Percentiles rank a stretch among this genome's conserved stretches.
Conservation (phyloP, 2,329 filamentous ascomycete species). For the Venturia aucupariae region DNA sequence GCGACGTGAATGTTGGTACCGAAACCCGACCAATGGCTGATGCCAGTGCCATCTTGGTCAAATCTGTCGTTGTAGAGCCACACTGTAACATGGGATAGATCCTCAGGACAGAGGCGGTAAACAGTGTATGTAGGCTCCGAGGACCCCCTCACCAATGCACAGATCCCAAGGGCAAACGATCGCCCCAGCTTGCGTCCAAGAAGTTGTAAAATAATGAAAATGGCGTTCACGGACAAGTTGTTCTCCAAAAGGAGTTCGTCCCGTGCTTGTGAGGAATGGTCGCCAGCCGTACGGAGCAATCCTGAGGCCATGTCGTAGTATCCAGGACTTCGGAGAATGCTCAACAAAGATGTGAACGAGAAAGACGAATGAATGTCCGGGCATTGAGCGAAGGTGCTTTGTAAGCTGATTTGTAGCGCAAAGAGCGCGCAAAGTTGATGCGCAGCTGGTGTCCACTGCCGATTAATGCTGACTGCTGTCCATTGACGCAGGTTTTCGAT, state of each 20-base stretch:
- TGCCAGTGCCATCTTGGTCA: background rate
- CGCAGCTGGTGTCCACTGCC: background rate
- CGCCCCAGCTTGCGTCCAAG: background rate
- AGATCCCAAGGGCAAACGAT: background rate
- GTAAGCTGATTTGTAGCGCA: background rate
- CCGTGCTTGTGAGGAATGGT: background rate
- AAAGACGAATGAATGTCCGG: background rate
- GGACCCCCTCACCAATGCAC: background rate
- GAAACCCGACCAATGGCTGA: background rate
- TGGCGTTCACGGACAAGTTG: background rate
- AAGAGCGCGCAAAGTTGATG: background rate
- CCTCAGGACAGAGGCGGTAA: background rate
- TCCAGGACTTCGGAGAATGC: background rate
- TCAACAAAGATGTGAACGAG: too few species aligned
- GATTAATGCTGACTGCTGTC: background rate
- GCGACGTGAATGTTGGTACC: background rate
- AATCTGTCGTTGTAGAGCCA: background rate
- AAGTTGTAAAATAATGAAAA: background rate
- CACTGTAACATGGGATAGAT: background rate
- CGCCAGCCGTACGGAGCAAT: too few species aligned
- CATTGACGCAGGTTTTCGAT: too few species aligned
- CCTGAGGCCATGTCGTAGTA: background rate
- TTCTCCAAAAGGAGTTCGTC: background rate
- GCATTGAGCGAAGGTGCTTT: background rate
- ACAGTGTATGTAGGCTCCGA: background rate